Conservation (phyloP, 352 stramenopile genomes). For the Phytopythium delawarense region DNA sequence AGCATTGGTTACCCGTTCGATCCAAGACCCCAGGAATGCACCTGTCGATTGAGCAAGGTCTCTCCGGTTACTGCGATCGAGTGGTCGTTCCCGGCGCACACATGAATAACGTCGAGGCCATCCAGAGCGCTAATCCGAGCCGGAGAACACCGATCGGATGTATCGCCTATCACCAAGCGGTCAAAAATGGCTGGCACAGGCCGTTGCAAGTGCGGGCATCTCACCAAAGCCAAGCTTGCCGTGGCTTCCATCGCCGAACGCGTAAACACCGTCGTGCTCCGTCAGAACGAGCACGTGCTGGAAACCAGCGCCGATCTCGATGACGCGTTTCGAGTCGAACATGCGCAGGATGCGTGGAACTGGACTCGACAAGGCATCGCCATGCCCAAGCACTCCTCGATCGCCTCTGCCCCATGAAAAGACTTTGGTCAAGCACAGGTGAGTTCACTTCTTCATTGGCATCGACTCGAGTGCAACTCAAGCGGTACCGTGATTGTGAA, state of each 20-base stretch:
- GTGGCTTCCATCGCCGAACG: slow-evolving; percentile 58
- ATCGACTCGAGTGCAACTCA: not conserved
- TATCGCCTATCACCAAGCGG: slow-evolving; percentile 29
- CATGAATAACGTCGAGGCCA: slow-evolving; percentile 45
- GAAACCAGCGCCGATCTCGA: slow-evolving; percentile 45
- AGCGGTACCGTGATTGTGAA: slow-evolving; percentile 26
- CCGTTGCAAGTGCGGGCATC: not conserved
- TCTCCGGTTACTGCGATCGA: slow-evolving; percentile 62
- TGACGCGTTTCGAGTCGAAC: slow-evolving; percentile 53
- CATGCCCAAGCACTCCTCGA: slow-evolving; percentile 53
- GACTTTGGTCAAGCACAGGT: slow-evolving; percentile 23
- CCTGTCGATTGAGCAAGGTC: slow-evolving; percentile 62
- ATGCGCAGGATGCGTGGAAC: slow-evolving; percentile 43
- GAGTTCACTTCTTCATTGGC: not conserved
- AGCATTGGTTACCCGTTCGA: slow-evolving; percentile 42
- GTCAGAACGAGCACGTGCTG: slow-evolving; percentile 70
- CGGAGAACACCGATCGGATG: slow-evolving; percentile 29
- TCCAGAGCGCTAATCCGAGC: slow-evolving; percentile 38
- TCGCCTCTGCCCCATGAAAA: slow-evolving; percentile 69
- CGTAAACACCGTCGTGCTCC: slow-evolving; percentile 58
- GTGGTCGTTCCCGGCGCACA: slow-evolving; percentile 65
- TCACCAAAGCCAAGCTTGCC: slow-evolving; percentile 44
- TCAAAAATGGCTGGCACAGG: not conserved
- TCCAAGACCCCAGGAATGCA: slow-evolving; percentile 76
- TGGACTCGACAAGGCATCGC: slow-evolving; percentile 32